Percentiles rank a stretch among this genome's conserved stretches.
Conservation (phyloP, 1,139 yeast species). For the Suhomyces bribrorum region DNA sequence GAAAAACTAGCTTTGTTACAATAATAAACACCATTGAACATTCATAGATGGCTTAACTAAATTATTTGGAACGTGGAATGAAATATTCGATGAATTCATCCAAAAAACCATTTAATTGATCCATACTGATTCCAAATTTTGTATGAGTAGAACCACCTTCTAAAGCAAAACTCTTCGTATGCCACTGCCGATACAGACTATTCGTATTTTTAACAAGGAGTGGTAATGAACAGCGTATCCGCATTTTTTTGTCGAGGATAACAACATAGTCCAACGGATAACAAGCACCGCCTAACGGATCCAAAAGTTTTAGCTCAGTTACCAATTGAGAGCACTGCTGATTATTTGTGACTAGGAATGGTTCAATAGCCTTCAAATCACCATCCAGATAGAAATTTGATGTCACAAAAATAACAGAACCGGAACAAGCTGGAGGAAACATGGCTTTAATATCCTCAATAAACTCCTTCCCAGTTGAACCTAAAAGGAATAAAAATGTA, state of each 20-base stretch:
- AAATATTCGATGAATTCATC: slow-evolving; percentile 25
- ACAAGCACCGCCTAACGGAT: slow-evolving; percentile 55
- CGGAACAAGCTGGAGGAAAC: slow-evolving; percentile 5
- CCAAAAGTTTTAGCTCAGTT: slow-evolving; percentile 31
- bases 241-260: slow-evolving; percentile 29
- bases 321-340: slow-evolving; percentile 23
- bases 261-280: slow-evolving; percentile 47
- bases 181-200: slow-evolving; percentile 1
- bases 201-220: slow-evolving; percentile 7
- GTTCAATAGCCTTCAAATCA: neutral
- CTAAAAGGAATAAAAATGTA: slow-evolving; percentile 19
- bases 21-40: slow-evolving; percentile 13
- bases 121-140: slow-evolving; percentile 23
- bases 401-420: slow-evolving; percentile 13
- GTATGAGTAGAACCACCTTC: slow-evolving; percentile 12
- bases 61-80: neutral
- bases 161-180: slow-evolving; percentile 5
- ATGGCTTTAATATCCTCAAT: slow-evolving; percentile 13
- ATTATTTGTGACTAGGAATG: slow-evolving; percentile 10
- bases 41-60: too few relatives aligned
- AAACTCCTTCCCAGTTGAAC: slow-evolving; percentile 24
- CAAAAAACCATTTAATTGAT: slow-evolving; percentile 20
- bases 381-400: slow-evolving; percentile 5
- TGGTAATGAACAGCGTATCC: slow-evolving; percentile 28
- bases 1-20: slow-evolving; percentile 45